Conservation (phyloP, 2,329 filamentous ascomycete genomes). For the Ascochyta koolunga region DNA sequence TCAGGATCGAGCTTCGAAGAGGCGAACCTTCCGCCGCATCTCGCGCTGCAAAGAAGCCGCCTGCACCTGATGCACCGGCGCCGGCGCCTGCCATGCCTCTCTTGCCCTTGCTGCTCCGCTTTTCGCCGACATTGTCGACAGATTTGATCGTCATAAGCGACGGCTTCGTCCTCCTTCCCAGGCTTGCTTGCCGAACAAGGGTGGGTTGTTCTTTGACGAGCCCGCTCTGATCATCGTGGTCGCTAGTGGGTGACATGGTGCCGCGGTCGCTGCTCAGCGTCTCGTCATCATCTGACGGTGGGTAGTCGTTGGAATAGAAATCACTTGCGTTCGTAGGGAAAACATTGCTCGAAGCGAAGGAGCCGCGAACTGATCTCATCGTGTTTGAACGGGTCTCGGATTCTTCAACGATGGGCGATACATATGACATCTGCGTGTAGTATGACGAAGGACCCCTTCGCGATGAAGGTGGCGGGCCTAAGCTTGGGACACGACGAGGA, state of each 20-base stretch:
- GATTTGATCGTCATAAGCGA: constrained; percentile 57
- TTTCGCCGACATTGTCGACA: constrained; percentile 43
- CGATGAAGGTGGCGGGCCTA: constrained; percentile 57
- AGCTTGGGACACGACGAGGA: constrained; percentile 47
- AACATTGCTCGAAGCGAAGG: constrained; percentile 57
- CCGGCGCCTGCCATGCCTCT: constrained; percentile 19
- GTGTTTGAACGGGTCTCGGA: constrained; percentile 53
- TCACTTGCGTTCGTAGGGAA: constrained; percentile 52
- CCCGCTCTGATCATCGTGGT: constrained; percentile 45
- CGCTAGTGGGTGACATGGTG: constrained; percentile 35
- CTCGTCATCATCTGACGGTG: constrained; percentile 48
- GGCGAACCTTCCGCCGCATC: constrained; percentile 32
- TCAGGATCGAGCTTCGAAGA: constrained; percentile 32
- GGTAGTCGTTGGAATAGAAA: constrained; percentile 47
- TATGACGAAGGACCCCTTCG: constrained; percentile 56
- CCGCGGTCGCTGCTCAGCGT: constrained; percentile 42
- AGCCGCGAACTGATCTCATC: constrained; percentile 49
- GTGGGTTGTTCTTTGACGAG: constrained; percentile 45
- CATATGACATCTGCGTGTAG: constrained; percentile 55
- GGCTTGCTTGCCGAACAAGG: constrained; percentile 53
- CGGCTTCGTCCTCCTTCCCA: constrained; percentile 55
- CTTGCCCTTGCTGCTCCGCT: constrained; percentile 26
- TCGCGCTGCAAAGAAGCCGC: constrained; percentile 3
- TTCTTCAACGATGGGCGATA: constrained; percentile 58
- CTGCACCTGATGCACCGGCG: constrained; percentile 26